phyloP scores from a whole-genome alignment of 2,329 filamentous ascomycete genomes.

The Aphanocladium album region DNA sequence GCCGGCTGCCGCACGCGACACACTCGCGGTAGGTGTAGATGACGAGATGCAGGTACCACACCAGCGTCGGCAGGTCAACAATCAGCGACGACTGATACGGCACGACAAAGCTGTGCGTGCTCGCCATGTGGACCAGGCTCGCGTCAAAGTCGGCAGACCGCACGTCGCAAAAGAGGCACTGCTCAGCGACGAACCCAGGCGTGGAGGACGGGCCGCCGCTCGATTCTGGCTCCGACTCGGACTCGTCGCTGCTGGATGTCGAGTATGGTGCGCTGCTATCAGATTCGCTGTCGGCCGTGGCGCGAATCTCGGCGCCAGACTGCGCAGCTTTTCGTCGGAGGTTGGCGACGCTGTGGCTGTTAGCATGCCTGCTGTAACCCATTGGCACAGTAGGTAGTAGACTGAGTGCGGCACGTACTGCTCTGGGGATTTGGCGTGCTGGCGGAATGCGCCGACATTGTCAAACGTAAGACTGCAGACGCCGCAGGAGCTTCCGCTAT shows the following conservation, averaged over 20 bases:
- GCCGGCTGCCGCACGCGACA: slow-evolving; percentile 40
- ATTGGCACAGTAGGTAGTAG: too few relatives aligned
- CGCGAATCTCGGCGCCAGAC: slow-evolving; percentile 10
- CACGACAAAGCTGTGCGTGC: slow-evolving; percentile 41
- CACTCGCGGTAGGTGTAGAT: slow-evolving; percentile 43
- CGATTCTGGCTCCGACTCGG: not conserved
- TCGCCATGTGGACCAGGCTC: slow-evolving; percentile 42
- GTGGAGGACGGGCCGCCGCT: not conserved
- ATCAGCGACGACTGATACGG: slow-evolving; percentile 31
- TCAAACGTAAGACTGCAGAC: slow-evolving; percentile 6
- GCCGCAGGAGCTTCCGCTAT: slow-evolving; percentile 1
- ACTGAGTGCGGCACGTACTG: not conserved
- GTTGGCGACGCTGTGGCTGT: slow-evolving; percentile 6
- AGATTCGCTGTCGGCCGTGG: not conserved
- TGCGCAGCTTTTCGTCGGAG: slow-evolving; percentile 8
- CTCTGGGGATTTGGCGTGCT: slow-evolving; percentile 9
- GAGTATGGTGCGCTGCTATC: slow-evolving; percentile 1
- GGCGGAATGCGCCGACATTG: slow-evolving; percentile 1
- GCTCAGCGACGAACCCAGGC: slow-evolving; percentile 21
- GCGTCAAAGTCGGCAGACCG: slow-evolving; percentile 24
- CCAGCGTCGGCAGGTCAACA: slow-evolving; percentile 39
- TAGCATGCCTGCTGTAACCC: not conserved
- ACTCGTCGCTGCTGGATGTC: not conserved
- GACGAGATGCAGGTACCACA: slow-evolving; percentile 42
- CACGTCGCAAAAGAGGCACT: slow-evolving; percentile 37